phyloP scores from a whole-genome alignment of 306 rosid genomes.

The Fragaria ananassa region DNA sequence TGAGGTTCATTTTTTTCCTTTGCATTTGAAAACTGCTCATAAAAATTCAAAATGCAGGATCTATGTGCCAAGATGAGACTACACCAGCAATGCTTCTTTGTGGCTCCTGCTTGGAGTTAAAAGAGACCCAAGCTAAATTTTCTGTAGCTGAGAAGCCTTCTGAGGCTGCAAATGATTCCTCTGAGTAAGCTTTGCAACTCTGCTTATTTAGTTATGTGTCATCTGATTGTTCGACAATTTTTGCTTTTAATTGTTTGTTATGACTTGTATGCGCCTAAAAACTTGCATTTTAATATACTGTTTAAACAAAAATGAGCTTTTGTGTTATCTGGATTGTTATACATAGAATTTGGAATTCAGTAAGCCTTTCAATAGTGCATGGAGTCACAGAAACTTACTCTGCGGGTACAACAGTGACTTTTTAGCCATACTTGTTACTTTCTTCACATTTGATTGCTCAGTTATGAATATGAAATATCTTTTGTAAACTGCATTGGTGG shows the following conservation, averaged over 20 bases:
- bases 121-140: constrained; percentile 31
- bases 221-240: neutral
- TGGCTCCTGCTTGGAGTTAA: constrained; percentile 46
- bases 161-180: constrained; percentile 18
- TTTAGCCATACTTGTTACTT: neutral
- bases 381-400: neutral
- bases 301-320: neutral
- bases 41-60: constrained; percentile 29
- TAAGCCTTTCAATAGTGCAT: neutral
- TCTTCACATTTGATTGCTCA: neutral
- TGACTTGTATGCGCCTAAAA: neutral
- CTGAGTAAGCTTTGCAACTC: constrained; percentile 17
- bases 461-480: neutral
- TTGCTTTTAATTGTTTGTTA: neutral
- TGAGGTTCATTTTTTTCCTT: neutral
- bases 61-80: constrained; percentile 27
- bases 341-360: neutral
- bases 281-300: neutral
- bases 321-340: neutral
- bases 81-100: constrained; percentile 56
- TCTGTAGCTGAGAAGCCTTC: constrained; percentile 25
- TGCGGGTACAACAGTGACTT: neutral
- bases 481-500: neutral
- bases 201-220: neutral
- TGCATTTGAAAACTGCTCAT: neutral